Percentiles rank a stretch among this genome's conserved stretches.
Conservation (phyloP, 2,329 filamentous ascomycete species). For the Lojkania enalia region DNA sequence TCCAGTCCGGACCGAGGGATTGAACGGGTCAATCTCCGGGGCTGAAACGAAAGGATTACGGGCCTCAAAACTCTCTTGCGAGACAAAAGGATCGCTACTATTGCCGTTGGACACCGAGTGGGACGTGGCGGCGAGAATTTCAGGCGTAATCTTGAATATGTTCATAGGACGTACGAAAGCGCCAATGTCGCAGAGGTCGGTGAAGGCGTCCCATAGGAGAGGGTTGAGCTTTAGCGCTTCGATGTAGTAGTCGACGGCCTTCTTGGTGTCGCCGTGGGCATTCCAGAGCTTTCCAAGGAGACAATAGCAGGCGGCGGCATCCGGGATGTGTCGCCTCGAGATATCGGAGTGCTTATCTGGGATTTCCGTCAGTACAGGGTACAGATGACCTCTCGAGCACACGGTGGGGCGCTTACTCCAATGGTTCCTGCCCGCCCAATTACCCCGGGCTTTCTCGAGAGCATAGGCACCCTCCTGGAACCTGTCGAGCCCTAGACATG, state of each 20-base stretch:
- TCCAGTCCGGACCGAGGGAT: constrained; percentile 36
- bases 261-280: constrained; percentile 76
- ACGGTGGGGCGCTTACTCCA: constrained; percentile 65
- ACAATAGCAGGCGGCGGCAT: constrained; percentile 81
- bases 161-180: constrained; percentile 80
- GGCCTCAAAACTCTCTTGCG: constrained; percentile 25
- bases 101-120: constrained; percentile 30
- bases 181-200: constrained; percentile 79
- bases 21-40: constrained; percentile 51
- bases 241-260: constrained; percentile 83
- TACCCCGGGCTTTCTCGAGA: constrained; percentile 76
- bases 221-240: constrained; percentile 88
- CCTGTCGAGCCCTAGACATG: constrained; percentile 77
- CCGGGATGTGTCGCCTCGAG: constrained; percentile 73
- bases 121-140: constrained; percentile 59
- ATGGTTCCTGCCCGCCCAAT: constrained; percentile 75
- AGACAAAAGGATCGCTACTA: constrained; percentile 10
- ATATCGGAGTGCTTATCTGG: constrained; percentile 73
- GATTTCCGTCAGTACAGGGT: background rate
- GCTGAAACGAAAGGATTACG: constrained; percentile 40
- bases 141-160: constrained; percentile 76
- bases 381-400: no score
- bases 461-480: constrained; percentile 80
- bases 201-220: constrained; percentile 98
- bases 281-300: constrained; percentile 86